Conservation (phyloP, 192 early-diverging fungal genomes). For the Coemansia sp. region DNA sequence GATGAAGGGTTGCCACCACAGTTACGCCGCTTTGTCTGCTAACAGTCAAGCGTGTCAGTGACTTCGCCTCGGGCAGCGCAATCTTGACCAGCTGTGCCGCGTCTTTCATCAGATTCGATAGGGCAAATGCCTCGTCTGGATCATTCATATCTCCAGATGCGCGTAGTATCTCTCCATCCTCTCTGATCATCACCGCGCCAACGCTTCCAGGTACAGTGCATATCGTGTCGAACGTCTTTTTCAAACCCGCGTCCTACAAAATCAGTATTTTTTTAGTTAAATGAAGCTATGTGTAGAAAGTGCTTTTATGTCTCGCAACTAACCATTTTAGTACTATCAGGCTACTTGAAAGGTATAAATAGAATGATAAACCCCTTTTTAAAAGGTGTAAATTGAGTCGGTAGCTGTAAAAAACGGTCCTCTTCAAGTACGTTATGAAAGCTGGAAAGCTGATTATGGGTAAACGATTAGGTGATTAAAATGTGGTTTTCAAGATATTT, state of each 20-base stretch:
- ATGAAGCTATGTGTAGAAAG: not conserved
- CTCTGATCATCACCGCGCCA: slow-evolving; percentile 46
- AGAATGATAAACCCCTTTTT: not conserved
- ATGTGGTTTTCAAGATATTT: no score
- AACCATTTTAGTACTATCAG: no score
- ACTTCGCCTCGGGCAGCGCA: slow-evolving; percentile 20
- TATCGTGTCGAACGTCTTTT: slow-evolving; percentile 48
- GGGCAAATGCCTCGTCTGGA: slow-evolving; percentile 23
- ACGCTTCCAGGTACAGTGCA: slow-evolving; percentile 39
- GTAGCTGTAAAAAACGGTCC: not conserved
- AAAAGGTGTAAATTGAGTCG: no score
- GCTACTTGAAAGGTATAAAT: no score
- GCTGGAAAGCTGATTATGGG: not conserved
- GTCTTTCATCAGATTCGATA: slow-evolving; percentile 40
- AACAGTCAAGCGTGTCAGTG: slow-evolving; percentile 35
- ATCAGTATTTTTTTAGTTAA: not conserved
- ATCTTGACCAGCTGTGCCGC: slow-evolving; percentile 35
- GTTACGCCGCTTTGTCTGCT: slow-evolving; percentile 28
- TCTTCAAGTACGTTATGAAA: not conserved
- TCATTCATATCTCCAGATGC: slow-evolving; percentile 32
- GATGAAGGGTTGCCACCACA: slow-evolving; percentile 35
- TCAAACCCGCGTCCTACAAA: slow-evolving; percentile 23
- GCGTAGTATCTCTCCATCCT: slow-evolving; percentile 40
- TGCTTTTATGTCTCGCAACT: no score
- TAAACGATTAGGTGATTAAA: not conserved